These are phyloP conservation scores for Pythium phragmitis DNA, from an alignment of 352 stramenopile genomes.

Conservation along the genomic window DNA sequence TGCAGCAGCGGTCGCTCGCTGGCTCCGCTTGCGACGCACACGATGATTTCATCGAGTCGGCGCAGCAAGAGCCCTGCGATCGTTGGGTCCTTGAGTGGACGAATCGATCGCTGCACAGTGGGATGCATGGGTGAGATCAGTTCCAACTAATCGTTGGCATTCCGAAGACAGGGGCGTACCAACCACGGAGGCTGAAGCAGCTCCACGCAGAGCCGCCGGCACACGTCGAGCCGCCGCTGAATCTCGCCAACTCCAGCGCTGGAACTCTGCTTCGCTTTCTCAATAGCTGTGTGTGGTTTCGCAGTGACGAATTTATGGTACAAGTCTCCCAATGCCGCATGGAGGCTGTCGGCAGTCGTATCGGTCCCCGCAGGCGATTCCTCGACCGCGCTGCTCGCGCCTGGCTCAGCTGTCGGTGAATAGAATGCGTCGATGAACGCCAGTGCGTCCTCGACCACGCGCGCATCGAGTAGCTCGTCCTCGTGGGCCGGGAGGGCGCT, in stretches of 20 bases:
- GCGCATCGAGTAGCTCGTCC: not conserved
- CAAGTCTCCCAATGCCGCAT: not conserved
- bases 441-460: conserved; percentile 1
- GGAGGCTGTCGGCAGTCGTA: not conserved
- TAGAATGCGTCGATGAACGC: conserved; percentile 16
- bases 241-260: not conserved
- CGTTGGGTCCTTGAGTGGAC: not conserved
- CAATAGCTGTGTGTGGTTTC: not conserved
- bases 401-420: not conserved
- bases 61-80: not conserved
- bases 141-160: not conserved
- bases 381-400: not conserved
- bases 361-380: not conserved
- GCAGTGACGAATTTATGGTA: not conserved
- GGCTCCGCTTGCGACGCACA: not conserved
- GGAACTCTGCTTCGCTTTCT: not conserved
- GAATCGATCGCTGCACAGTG: not conserved
- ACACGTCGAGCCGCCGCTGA: not conserved
- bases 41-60: conserved; percentile 1
- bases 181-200: not conserved
- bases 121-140: not conserved
- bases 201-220: not conserved
- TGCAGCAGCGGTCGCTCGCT: conserved; percentile 9
- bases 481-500: not conserved
- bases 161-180: not conserved